Percentiles rank a stretch among this genome's conserved stretches.
Evolutionary conservation across 768 basidiomycete genomes (phyloP).

Genomic region (Amanita jacksonii): DNA sequence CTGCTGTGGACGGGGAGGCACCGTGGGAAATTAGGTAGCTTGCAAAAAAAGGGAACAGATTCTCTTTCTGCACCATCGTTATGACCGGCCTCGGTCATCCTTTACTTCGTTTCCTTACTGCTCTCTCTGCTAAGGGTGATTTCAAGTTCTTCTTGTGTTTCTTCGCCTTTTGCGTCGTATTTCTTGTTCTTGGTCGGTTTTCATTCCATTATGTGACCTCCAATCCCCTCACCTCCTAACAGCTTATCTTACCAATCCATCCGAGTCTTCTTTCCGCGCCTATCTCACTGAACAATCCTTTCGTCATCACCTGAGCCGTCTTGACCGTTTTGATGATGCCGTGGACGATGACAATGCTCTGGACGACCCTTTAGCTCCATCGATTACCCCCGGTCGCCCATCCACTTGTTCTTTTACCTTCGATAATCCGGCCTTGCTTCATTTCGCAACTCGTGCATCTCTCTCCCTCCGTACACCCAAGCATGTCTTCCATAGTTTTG

Average conservation of each 20-base stretch:
- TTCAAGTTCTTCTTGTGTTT: constrained; percentile 63
- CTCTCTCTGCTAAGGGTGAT: constrained; percentile 49
- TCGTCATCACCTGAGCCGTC: constrained; percentile 82
- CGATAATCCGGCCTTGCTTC: constrained; percentile 45
- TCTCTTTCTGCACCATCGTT: constrained; percentile 33
- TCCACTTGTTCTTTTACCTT: constrained; percentile 21
- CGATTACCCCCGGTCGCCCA: constrained; percentile 18
- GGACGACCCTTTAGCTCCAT: constrained; percentile 17
- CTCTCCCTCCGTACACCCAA: constrained; percentile 89
- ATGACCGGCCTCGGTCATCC: constrained; percentile 33
- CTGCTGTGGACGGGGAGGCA: background rate
- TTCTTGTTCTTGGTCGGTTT: constrained; percentile 62
- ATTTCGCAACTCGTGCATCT: constrained; percentile 89
- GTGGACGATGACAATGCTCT: constrained; percentile 42
- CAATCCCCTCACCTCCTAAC: constrained; percentile 11
- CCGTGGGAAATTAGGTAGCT: constrained; percentile 4
- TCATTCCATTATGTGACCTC: constrained; percentile 11
- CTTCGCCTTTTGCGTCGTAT: constrained; percentile 56
- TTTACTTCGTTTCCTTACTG: constrained; percentile 29
- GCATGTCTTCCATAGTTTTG: constrained; percentile 79
- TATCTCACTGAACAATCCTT: constrained; percentile 98
- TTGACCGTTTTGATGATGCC: constrained; percentile 44
- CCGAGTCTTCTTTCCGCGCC: constrained; percentile 86
- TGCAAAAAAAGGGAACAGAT: constrained; percentile 4
- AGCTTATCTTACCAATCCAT: constrained; percentile 95